A percentile compares a stretch with the other conserved stretches of the same genome.
Evolutionary conservation across 2,329 filamentous ascomycete genomes (phyloP).

Genomic region (Pseudogymnoascus verrucosus): DNA sequence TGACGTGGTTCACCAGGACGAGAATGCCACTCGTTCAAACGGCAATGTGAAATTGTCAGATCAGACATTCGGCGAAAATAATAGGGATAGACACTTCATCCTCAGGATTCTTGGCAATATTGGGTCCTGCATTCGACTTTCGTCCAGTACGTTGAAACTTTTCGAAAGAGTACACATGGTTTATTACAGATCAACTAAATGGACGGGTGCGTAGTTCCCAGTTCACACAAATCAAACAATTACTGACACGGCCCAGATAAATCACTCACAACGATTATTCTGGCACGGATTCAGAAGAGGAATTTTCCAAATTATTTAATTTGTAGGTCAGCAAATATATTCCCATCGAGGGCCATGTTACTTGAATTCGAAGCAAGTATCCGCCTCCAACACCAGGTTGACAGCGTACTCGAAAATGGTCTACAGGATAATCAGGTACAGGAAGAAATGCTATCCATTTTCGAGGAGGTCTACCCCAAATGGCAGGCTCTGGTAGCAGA

Average conservation of each 20-base stretch:
- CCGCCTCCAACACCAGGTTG: conserved; percentile 71
- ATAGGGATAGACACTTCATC: conserved; percentile 66
- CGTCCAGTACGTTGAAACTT: conserved; percentile 61
- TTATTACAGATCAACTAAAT: conserved; percentile 91
- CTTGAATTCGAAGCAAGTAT: conserved; percentile 87
- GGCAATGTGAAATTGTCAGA: not conserved
- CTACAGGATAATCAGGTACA: conserved; percentile 58
- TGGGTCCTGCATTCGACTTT: conserved; percentile 78
- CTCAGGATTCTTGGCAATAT: conserved; percentile 68
- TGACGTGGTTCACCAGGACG: not conserved
- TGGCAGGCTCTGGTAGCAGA: conserved; percentile 68
- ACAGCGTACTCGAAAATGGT: conserved; percentile 72
- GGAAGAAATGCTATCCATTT: conserved; percentile 60
- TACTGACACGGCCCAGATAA: conserved; percentile 52
- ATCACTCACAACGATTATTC: conserved; percentile 86
- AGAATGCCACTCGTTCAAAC: not conserved
- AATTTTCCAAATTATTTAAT: conserved; percentile 90
- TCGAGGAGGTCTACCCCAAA: conserved; percentile 67
- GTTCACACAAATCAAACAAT: not conserved
- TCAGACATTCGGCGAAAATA: conserved; percentile 34
- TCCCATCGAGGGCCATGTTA: conserved; percentile 63
- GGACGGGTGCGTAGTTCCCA: conserved; percentile 47
- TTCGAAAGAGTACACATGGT: conserved; percentile 94
- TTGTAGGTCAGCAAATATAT: conserved; percentile 82
- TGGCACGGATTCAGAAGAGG: conserved; percentile 78